These are phyloP conservation scores for Saccharomyces mikatae DNA, from an alignment of 805 yeast genomes.

Conservation along the genomic window DNA sequence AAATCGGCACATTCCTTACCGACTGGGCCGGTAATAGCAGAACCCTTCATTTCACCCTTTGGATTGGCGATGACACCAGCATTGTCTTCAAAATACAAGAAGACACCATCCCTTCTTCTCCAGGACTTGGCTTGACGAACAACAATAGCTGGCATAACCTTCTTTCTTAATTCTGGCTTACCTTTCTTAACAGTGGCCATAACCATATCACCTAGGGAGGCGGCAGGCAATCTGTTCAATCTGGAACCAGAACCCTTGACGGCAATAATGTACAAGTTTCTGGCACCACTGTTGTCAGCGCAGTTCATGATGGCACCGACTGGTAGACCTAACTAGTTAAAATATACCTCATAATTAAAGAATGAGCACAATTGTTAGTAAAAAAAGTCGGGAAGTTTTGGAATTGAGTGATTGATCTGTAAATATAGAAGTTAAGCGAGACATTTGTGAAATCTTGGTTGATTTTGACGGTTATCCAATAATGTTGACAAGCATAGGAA, in stretches of 20 bases:
- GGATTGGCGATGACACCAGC: slow-evolving; percentile 99
- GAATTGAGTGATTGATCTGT: background rate
- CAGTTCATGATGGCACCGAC: slow-evolving; percentile 99
- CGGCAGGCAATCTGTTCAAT: slow-evolving; percentile 99
- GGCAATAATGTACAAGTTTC: slow-evolving; percentile 97
- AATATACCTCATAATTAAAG: background rate
- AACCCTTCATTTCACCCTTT: slow-evolving; percentile 99
- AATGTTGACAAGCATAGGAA: background rate
- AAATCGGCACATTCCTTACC: slow-evolving; percentile 99
- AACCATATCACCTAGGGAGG: slow-evolving; percentile 99
- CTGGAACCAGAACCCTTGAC: slow-evolving; percentile 99
- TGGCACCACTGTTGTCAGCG: slow-evolving; percentile 99
- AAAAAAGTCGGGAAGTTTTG: background rate
- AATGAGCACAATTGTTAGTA: slow-evolving; percentile 11
- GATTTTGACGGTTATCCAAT: background rate
- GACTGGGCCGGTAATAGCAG: slow-evolving; percentile 99
- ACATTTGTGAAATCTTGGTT: background rate
- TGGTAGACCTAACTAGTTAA: slow-evolving; percentile 90
- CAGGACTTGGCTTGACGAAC: slow-evolving; percentile 99
- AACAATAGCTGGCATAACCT: slow-evolving; percentile 99
- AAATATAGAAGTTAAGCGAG: background rate
- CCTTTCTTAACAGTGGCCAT: slow-evolving; percentile 99
- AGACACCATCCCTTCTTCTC: slow-evolving; percentile 99
- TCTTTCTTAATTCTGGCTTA: slow-evolving; percentile 99
- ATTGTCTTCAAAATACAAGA: slow-evolving; percentile 98